Percentiles rank a stretch among this genome's conserved stretches.
Evolutionary conservation across 1,139 yeast genomes (phyloP).

Genomic region (Magnusiomyces tetraspermus): DNA sequence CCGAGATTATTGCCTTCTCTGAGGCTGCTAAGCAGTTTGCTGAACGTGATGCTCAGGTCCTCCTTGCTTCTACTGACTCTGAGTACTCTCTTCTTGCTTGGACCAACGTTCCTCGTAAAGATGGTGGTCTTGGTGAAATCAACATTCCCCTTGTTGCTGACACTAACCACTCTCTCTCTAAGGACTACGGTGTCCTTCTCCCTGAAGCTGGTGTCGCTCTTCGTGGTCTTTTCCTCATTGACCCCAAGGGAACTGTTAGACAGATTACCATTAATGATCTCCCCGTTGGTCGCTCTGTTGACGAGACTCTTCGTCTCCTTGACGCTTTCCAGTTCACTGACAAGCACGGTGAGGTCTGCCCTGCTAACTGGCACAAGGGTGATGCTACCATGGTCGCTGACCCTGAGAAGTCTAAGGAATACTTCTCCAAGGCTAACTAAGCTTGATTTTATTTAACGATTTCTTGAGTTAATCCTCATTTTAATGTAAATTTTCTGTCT

Average conservation of each 20-base stretch:
- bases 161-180: slow-evolving; percentile 89
- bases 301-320: slow-evolving; percentile 91
- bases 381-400: slow-evolving; percentile 87
- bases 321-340: slow-evolving; percentile 99
- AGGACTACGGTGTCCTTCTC: slow-evolving; percentile 92
- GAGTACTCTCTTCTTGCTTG: slow-evolving; percentile 96
- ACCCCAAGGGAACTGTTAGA: slow-evolving; percentile 89
- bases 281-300: slow-evolving; percentile 98
- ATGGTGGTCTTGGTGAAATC: slow-evolving; percentile 96
- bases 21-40: slow-evolving; percentile 86
- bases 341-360: slow-evolving; percentile 96
- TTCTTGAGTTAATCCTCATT: too few relatives aligned
- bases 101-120: slow-evolving; percentile 94
- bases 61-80: slow-evolving; percentile 96
- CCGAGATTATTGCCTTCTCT: slow-evolving; percentile 96
- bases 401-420: slow-evolving; percentile 71
- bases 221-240: slow-evolving; percentile 96
- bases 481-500: not conserved
- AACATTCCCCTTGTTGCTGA: slow-evolving; percentile 92
- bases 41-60: slow-evolving; percentile 77
- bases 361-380: slow-evolving; percentile 99
- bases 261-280: slow-evolving; percentile 95
- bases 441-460: too few relatives aligned
- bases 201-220: slow-evolving; percentile 95
- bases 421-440: slow-evolving; percentile 53